Percentiles rank a stretch among this genome's conserved stretches.
Evolutionary conservation across 2,329 filamentous ascomycete species (phyloP).

Genomic region (Fusarium pseudoanthophilum): DNA sequence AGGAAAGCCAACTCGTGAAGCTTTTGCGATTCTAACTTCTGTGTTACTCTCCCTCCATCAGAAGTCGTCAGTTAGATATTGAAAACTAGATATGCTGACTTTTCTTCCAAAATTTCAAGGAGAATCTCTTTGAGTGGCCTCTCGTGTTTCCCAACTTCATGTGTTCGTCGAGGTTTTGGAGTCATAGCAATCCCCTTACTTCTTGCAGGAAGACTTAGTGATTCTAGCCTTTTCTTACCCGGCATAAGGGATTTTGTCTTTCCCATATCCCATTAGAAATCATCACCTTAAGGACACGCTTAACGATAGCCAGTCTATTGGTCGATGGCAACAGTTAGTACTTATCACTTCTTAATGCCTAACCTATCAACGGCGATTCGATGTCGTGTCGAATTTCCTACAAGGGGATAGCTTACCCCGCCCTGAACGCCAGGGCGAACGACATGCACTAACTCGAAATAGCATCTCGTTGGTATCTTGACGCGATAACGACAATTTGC

Average conservation of each 20-base stretch:
- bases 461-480: neutral
- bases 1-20: too few species aligned
- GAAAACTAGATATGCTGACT: too few species aligned
- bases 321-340: neutral
- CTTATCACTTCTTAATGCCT: neutral
- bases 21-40: accelerated
- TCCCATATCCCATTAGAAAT: too few species aligned
- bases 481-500: neutral
- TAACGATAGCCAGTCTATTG: neutral
- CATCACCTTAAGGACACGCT: too few species aligned
- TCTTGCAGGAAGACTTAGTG: accelerated
- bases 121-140: too few species aligned
- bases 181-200: too few species aligned
- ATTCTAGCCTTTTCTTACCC: accelerated
- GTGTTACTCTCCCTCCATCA: too few species aligned
- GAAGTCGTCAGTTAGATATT: too few species aligned
- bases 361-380: neutral
- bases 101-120: too few species aligned
- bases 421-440: neutral
- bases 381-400: neutral
- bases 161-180: too few species aligned
- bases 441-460: neutral
- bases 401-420: constrained; percentile 10
- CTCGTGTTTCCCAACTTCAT: too few species aligned
- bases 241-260: neutral